Conservation (phyloP, 2,329 filamentous ascomycete species). For the Reticulascus tulasneorum region DNA sequence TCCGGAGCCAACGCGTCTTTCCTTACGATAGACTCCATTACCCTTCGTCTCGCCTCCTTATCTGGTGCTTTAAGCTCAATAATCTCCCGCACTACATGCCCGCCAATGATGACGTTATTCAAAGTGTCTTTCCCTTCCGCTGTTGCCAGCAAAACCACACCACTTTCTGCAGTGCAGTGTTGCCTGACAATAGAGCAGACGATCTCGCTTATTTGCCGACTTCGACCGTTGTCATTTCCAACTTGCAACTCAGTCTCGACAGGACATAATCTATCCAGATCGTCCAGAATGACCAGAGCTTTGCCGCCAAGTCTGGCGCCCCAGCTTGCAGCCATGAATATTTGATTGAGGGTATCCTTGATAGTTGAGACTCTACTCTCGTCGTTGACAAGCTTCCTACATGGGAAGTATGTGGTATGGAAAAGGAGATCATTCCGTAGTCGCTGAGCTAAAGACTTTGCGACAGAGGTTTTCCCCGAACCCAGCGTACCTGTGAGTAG, state of each 20-base stretch:
- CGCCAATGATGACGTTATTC: constrained; percentile 85
- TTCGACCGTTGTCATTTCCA: constrained; percentile 88
- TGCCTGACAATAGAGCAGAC: constrained; percentile 79
- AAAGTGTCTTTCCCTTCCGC: constrained; percentile 90
- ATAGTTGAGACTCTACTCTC: constrained; percentile 86
- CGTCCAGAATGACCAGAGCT: constrained; percentile 83
- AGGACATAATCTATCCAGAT: constrained; percentile 88
- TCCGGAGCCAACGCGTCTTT: constrained; percentile 42
- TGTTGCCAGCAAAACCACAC: constrained; percentile 83
- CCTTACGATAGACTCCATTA: constrained; percentile 75
- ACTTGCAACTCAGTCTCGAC: constrained; percentile 92
- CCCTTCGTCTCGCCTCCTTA: constrained; percentile 80
- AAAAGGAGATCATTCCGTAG: constrained; percentile 72
- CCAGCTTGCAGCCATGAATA: constrained; percentile 91
- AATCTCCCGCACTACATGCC: constrained; percentile 90
- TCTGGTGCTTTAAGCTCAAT: constrained; percentile 84
- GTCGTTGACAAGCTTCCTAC: constrained; percentile 81
- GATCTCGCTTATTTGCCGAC: constrained; percentile 86
- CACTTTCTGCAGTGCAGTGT: constrained; percentile 74
- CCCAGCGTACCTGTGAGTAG: constrained; percentile 85
- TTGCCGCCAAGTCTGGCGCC: constrained; percentile 81
- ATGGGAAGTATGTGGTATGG: constrained; percentile 81
- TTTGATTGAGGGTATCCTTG: constrained; percentile 77
- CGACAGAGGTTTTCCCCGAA: constrained; percentile 81
- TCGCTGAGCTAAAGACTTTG: constrained; percentile 69